These are phyloP conservation scores for Hagleromyces aurorensis DNA, from an alignment of 805 yeast genomes.

Conservation along the genomic window DNA sequence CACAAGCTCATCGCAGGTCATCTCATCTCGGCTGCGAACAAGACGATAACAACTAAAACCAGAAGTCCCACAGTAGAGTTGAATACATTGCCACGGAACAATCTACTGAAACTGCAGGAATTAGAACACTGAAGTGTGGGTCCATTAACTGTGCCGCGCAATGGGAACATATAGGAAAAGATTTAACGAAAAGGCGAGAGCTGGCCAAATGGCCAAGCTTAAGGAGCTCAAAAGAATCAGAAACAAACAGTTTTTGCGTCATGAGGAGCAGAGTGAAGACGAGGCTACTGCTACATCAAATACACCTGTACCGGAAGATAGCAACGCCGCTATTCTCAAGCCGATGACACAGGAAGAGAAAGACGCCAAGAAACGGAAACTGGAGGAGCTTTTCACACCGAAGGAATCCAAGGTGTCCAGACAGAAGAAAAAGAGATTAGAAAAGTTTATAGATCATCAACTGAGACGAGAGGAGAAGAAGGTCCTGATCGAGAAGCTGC, in stretches of 20 bases:
- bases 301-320: constrained; percentile 30
- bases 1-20: constrained; percentile 16
- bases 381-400: constrained; percentile 52
- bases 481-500: constrained; percentile 61
- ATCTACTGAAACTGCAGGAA: no score
- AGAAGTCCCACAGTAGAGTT: not conserved
- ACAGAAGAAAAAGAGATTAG: constrained; percentile 71
- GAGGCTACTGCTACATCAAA: constrained; percentile 9
- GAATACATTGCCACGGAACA: not conserved
- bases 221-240: constrained; percentile 58
- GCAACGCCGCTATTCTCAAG: constrained; percentile 53
- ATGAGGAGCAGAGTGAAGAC: constrained; percentile 26
- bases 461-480: constrained; percentile 82
- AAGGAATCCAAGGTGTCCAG: constrained; percentile 62
- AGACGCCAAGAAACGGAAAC: constrained; percentile 52
- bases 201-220: constrained; percentile 78
- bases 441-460: constrained; percentile 89
- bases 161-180: constrained; percentile 82
- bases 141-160: not conserved
- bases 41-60: no score
- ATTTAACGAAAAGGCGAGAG: constrained; percentile 77
- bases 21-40: constrained; percentile 10
- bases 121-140: no score
- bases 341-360: constrained; percentile 62
- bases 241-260: constrained; percentile 58